phyloP scores from a whole-genome alignment of 2,329 filamentous ascomycete genomes.

The Fusarium sp. region DNA sequence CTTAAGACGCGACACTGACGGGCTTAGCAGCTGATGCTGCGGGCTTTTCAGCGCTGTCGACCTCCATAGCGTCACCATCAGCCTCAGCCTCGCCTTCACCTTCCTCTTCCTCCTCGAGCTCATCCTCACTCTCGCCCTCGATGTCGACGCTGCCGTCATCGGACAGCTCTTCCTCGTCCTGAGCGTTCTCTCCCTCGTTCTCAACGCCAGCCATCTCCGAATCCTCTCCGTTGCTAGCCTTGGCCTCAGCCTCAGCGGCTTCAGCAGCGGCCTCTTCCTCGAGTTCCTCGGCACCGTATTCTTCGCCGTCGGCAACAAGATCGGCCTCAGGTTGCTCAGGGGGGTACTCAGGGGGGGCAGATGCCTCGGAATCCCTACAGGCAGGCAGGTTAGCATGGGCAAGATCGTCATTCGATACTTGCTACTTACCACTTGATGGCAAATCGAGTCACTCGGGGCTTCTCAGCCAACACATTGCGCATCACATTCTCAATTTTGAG shows the following conservation, averaged over 20 bases:
- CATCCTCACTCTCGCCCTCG: slow-evolving; percentile 80
- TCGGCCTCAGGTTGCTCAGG: slow-evolving; percentile 98
- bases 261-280: slow-evolving; percentile 77
- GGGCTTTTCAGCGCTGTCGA: slow-evolving; percentile 59
- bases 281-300: slow-evolving; percentile 91
- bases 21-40: slow-evolving; percentile 52
- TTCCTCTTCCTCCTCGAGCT: slow-evolving; percentile 77
- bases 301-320: slow-evolving; percentile 83
- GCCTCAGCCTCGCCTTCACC: slow-evolving; percentile 59
- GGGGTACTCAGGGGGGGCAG: slow-evolving; percentile 94
- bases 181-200: slow-evolving; percentile 58
- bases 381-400: slow-evolving; percentile 6
- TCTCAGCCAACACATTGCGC: slow-evolving; percentile 94
- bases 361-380: slow-evolving; percentile 93
- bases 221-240: slow-evolving; percentile 69
- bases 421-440: slow-evolving; percentile 93
- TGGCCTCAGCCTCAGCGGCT: slow-evolving; percentile 59
- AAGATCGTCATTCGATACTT: background rate
- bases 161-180: slow-evolving; percentile 76
- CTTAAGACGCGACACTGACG: slow-evolving; percentile 54
- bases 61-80: slow-evolving; percentile 64
- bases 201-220: slow-evolving; percentile 82
- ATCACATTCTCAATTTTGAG: slow-evolving; percentile 92
- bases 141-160: slow-evolving; percentile 85
- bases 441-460: slow-evolving; percentile 96